These are phyloP conservation scores for Entomortierella chlamydospora DNA, from an alignment of 192 early-diverging fungal species.

Conservation along the genomic window DNA sequence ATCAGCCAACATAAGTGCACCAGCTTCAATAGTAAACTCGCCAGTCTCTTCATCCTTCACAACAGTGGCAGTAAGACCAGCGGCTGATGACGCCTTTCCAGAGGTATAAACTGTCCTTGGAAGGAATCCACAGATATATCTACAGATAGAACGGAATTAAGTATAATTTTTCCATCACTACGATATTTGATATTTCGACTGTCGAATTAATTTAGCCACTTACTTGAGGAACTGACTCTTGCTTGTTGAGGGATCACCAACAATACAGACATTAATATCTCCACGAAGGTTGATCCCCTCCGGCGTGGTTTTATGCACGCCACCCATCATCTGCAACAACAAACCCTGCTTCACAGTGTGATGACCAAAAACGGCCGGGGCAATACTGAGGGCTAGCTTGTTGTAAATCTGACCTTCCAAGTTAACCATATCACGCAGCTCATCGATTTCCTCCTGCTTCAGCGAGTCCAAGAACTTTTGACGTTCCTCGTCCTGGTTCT, in stretches of 20 bases:
- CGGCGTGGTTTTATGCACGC: slow-evolving; percentile 92
- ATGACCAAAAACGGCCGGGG: slow-evolving; percentile 94
- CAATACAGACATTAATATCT: slow-evolving; percentile 97
- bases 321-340: slow-evolving; percentile 93
- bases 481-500: slow-evolving; percentile 70
- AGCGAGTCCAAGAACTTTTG: slow-evolving; percentile 72
- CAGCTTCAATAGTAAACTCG: slow-evolving; percentile 97
- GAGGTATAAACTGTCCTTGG: slow-evolving; percentile 96
- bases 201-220: background rate
- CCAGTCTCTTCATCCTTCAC: slow-evolving; percentile 97
- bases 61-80: slow-evolving; percentile 95
- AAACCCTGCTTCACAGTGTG: slow-evolving; percentile 96
- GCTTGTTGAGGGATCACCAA: slow-evolving; percentile 95
- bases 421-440: slow-evolving; percentile 76
- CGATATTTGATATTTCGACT: no score
- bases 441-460: slow-evolving; percentile 78
- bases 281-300: slow-evolving; percentile 96
- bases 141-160: slow-evolving; percentile 44
- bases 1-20: slow-evolving; percentile 97
- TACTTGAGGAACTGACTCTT: slow-evolving; percentile 97
- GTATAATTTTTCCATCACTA: no score
- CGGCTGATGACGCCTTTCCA: slow-evolving; percentile 95
- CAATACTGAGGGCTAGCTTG: slow-evolving; percentile 84
- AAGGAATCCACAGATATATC: slow-evolving; percentile 90
- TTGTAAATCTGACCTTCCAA: slow-evolving; percentile 74